Conservation (phyloP, 2,329 filamentous ascomycete genomes). For the Alternaria panax region DNA sequence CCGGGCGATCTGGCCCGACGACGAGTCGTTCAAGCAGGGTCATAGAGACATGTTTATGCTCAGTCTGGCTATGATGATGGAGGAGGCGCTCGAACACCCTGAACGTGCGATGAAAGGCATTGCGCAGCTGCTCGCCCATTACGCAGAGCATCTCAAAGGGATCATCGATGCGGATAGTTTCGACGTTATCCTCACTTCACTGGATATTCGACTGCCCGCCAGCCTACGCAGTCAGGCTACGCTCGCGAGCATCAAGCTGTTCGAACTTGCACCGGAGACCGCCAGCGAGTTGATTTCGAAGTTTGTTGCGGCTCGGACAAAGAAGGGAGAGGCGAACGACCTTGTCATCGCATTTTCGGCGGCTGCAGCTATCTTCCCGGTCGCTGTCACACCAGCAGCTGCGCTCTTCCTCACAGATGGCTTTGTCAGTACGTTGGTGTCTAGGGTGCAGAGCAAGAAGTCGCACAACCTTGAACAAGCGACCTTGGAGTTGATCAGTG, state of each 20-base stretch:
- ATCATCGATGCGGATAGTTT: slow-evolving; percentile 78
- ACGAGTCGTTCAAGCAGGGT: slow-evolving; percentile 55
- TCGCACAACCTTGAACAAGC: slow-evolving; percentile 86
- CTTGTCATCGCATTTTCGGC: slow-evolving; percentile 92
- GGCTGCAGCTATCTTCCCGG: slow-evolving; percentile 85
- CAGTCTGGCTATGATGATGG: slow-evolving; percentile 87
- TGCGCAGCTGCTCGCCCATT: slow-evolving; percentile 64
- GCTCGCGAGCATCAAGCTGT: slow-evolving; percentile 80
- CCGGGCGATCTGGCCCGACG: slow-evolving; percentile 50
- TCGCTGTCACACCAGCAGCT: slow-evolving; percentile 77
- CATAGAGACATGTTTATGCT: slow-evolving; percentile 72
- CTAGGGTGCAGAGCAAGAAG: slow-evolving; percentile 81
- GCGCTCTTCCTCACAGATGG: slow-evolving; percentile 87
- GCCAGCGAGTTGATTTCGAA: slow-evolving; percentile 73
- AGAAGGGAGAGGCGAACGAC: slow-evolving; percentile 82
- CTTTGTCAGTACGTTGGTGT: slow-evolving; percentile 79
- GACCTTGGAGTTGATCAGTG: slow-evolving; percentile 87
- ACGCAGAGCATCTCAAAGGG: slow-evolving; percentile 61
- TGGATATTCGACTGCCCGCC: slow-evolving; percentile 81
- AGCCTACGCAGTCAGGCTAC: slow-evolving; percentile 81
- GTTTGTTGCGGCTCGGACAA: slow-evolving; percentile 76
- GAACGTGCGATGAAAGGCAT: slow-evolving; percentile 68
- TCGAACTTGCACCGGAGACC: slow-evolving; percentile 76
- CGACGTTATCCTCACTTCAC: slow-evolving; percentile 83
- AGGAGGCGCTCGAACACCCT: slow-evolving; percentile 79